These are phyloP conservation scores for Salix udensis DNA, from an alignment of 345 rosid genomes.

Conservation along the genomic window DNA sequence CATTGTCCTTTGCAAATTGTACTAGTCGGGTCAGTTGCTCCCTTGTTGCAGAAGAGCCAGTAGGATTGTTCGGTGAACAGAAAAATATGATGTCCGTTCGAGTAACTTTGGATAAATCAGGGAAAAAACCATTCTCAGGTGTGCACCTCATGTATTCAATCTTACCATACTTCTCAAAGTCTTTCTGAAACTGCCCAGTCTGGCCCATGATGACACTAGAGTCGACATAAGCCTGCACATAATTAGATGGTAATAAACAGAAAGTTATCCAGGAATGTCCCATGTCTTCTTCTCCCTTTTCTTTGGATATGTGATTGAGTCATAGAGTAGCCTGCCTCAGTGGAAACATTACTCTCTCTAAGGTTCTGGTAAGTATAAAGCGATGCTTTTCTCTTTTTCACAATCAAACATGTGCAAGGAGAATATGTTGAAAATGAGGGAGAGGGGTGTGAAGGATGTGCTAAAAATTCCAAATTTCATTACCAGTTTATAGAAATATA, in stretches of 20 bases:
- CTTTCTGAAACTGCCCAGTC: constrained; percentile 68
- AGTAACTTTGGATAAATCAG: constrained; percentile 67
- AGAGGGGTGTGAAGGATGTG: not conserved
- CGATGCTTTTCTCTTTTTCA: too few species aligned
- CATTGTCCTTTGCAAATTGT: constrained; percentile 80
- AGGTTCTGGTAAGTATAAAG: too few species aligned
- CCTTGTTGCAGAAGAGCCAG: constrained; percentile 88
- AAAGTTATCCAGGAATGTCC: not conserved
- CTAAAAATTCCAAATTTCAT: not conserved
- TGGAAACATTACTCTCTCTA: too few species aligned
- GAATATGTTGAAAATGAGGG: too few species aligned
- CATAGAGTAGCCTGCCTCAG: too few species aligned
- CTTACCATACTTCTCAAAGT: constrained; percentile 56
- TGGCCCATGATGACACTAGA: constrained; percentile 96
- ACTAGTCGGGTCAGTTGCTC: constrained; percentile 74
- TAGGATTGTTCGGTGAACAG: constrained; percentile 97
- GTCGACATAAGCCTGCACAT: constrained; percentile 86
- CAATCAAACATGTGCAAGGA: too few species aligned
- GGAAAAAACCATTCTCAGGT: constrained; percentile 96
- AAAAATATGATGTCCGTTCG: constrained; percentile 85
- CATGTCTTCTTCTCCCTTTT: not conserved
- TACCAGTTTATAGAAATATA: not conserved
- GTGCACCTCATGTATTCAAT: constrained; percentile 92
- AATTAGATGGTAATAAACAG: not conserved
- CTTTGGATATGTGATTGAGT: not conserved